Base-by-base conservation (phyloP, 2,329 filamentous ascomycete genomes). In the Alternaria gansuensis region DNA sequence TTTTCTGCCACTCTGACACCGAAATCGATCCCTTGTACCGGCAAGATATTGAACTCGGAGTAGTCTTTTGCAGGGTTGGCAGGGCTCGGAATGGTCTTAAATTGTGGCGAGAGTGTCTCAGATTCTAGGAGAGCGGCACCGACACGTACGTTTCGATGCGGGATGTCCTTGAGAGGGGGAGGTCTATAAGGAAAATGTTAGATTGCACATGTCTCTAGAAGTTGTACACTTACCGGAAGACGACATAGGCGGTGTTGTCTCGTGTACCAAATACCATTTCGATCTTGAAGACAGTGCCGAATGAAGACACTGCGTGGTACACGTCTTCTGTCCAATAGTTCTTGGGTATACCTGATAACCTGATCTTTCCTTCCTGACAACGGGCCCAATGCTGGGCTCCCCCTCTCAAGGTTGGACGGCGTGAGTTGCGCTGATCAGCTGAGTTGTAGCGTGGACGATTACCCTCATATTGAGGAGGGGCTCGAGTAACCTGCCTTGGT, bases 1-100 rank as follows among this genome's bases (percentile, higher is more conserved):
- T 77, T 78, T 4, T 84, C 82, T 1, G 82, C 76, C 1, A 83
- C 66, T 77, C 87, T 82, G 39, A 87, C 79, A 0, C 91, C 90
- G 65, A 93, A 89, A 17, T 87, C 82, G 2, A 93, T 68, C 0
- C 77, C 78, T 1, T 72, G 66, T 3, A 84, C 79, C 7, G 37
- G 64, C 8, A 76, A 40, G 24, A 67, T 66, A 45, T 67, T 75
- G 33, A 56, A 31, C 37, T 76, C 72, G 17, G 61, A 65, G 46
- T 76, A 74, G 1, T 29, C 5, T 26, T 56, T 71, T 9, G 29
- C n/a, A 2, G 68, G 60, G 34, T 72, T 59, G 28, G 71, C 41
- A 6, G 71, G 70, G 55, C 74, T 75, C 3, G 53, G 43, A 31
- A 74, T 36, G 9, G 54, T 64, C 29, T 31, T 57, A 5, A 62